Evolutionary conservation across 306 rosid genomes (phyloP), one percentile per base, ranked within the genome.

Genomic region (Sindora glabra): DNA sequence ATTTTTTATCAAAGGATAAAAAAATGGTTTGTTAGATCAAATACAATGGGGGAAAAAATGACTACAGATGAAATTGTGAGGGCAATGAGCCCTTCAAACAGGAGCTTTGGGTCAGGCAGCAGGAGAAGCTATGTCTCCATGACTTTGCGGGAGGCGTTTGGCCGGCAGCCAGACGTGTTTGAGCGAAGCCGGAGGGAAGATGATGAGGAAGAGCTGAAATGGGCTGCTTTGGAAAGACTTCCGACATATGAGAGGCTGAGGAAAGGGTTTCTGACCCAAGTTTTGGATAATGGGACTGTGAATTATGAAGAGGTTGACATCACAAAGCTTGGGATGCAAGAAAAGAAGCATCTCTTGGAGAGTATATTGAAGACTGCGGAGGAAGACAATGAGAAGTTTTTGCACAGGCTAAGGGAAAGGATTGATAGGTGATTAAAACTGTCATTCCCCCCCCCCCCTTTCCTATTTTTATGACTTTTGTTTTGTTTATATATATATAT

Each of bases 201-300:
- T 5, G 84, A 74, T 19, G 78, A 78, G 48, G 84, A 74, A 19
- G 87, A 82, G 67, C 62, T 82, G 26, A 62, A 60, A 57, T 82
- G 84, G 87, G 87, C 84, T 1, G 82, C 87, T 3, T 64, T 82
- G 1, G 82, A 82, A 63, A 48, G 79, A 41, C 79, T 82, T 16
- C 87, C 87, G 14, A 82, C 87, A 6, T 82, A 72, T 38, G 87
- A 78, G 6, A 40, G 87, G 37, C 12, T 82, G 64, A 62, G 70
- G 5, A 72, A 61, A 38, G 84, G 81, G 47, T 48, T 82, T 69
- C 51, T 78, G 16, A 42, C 34, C 32, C 75, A 52, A 8, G 87
- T 78, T 3, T 59, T 68, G 13, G 84, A 78, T 39, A 42, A 51
- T 10, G 81, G 82, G 8, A 36, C 22, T 1, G 73, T 78, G 14